phyloP scores from a whole-genome alignment of 768 basidiomycete species.

The Pisolithus albus region DNA sequence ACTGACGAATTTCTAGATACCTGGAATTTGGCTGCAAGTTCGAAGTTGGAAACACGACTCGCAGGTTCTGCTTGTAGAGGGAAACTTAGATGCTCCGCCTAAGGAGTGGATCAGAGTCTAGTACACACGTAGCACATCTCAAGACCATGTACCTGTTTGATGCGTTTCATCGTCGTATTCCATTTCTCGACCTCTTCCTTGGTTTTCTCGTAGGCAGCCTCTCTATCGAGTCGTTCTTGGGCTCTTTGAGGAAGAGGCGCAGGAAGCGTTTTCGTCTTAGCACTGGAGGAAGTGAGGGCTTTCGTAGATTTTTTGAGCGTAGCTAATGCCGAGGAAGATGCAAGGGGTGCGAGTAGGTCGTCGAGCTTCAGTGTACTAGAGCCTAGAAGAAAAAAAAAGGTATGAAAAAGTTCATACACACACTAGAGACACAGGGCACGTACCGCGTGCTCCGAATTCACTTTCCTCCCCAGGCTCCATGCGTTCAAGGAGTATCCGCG shows the following conservation, averaged over 20 bases:
- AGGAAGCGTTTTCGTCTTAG: conserved; percentile 55
- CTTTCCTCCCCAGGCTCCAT: conserved; percentile 77
- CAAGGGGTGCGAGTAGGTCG: conserved; percentile 70
- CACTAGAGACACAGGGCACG: conserved; percentile 2
- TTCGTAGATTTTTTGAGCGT: conserved; percentile 69
- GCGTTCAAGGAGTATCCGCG: conserved; percentile 56
- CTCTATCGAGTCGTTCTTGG: conserved; percentile 85
- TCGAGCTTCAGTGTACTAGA: conserved; percentile 53
- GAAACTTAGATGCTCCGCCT: conserved; percentile 86
- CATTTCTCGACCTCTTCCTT: conserved; percentile 92
- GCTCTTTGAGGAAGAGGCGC: conserved; percentile 82
- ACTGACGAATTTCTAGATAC: conserved; percentile 29
- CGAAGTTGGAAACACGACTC: conserved; percentile 58
- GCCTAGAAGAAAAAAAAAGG: conserved; percentile 26
- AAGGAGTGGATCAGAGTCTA: conserved; percentile 2
- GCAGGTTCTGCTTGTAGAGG: conserved; percentile 64
- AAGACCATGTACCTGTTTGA: conserved; percentile 60
- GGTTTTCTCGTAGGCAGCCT: conserved; percentile 92
- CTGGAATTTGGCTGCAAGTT: conserved; percentile 80
- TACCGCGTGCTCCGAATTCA: conserved; percentile 67
- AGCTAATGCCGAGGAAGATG: conserved; percentile 52
- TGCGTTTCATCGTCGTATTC: conserved; percentile 85
- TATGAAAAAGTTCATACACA: background rate
- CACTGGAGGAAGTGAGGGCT: conserved; percentile 46
- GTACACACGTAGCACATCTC: background rate